A percentile compares a stretch with the other conserved stretches of the same genome.
These are phyloP conservation scores for Pichia deserticola DNA, from an alignment of 805 yeast genomes.

Conservation along the genomic window DNA sequence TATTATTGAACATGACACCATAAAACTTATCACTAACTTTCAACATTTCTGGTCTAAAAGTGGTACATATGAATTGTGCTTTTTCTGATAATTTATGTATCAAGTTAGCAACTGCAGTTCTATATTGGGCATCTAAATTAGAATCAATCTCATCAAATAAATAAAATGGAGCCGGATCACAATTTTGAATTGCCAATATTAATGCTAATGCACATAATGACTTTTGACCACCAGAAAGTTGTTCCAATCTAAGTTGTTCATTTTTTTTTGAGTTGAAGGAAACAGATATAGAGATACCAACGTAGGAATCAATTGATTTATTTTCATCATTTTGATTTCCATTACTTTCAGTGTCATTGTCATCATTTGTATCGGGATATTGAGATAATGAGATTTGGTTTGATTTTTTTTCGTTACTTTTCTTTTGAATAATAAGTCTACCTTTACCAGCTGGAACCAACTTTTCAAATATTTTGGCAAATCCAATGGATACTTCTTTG, in stretches of 20 bases:
- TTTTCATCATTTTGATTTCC: conserved; percentile 7
- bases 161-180: conserved; percentile 97
- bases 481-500: conserved; percentile 64
- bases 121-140: conserved; percentile 84
- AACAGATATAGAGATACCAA: conserved; percentile 80
- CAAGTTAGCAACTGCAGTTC: conserved; percentile 77
- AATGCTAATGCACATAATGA: conserved; percentile 94
- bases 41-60: conserved; percentile 90
- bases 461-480: conserved; percentile 65
- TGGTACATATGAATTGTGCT: conserved; percentile 94
- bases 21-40: conserved; percentile 79
- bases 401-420: conserved; percentile 13
- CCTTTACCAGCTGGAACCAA: conserved; percentile 84
- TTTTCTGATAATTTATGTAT: conserved; percentile 54
- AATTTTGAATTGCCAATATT: conserved; percentile 86
- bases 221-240: conserved; percentile 94
- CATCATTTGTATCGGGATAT: conserved; percentile 11
- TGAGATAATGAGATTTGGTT: conserved; percentile 11
- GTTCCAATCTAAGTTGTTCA: conserved; percentile 84
- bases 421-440: conserved; percentile 54
- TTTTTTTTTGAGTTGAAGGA: conserved; percentile 82
- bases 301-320: conserved; percentile 45
- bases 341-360: conserved; percentile 14
- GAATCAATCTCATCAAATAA: conserved; percentile 96
- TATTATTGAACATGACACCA: conserved; percentile 79